Percentiles rank a stretch among this genome's conserved stretches.
Evolutionary conservation across 2,329 filamentous ascomycete species (phyloP).

Genomic region (Fusarium musae): DNA sequence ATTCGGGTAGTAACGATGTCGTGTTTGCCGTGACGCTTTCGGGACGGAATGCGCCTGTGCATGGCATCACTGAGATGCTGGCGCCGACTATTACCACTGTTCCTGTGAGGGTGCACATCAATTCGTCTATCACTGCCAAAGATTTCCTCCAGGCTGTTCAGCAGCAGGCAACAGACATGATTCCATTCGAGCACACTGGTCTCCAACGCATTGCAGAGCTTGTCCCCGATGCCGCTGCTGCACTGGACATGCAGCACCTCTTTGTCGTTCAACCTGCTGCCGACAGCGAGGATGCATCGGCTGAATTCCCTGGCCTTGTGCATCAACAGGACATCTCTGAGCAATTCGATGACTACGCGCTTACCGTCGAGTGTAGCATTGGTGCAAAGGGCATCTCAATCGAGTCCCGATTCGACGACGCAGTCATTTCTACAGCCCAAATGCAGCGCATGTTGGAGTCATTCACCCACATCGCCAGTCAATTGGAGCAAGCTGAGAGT

Average conservation of each 20-base stretch:
- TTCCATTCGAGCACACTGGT: background rate
- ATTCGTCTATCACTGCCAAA: accelerated
- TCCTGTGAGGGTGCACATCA: background rate
- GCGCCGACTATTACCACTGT: background rate
- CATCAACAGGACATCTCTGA: background rate
- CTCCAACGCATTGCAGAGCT: background rate
- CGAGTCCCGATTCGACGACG: background rate
- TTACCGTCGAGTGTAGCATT: background rate
- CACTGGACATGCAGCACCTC: background rate
- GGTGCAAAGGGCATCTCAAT: background rate
- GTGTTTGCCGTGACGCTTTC: background rate
- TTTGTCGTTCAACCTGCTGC: background rate
- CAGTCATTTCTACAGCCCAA: background rate
- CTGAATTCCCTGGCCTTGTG: background rate
- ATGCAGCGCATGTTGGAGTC: background rate
- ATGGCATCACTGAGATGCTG: background rate
- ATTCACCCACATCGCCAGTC: background rate
- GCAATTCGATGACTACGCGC: background rate
- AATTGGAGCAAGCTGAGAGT: background rate
- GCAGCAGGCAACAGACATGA: background rate
- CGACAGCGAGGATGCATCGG: background rate
- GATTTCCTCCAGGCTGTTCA: accelerated
- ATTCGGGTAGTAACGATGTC: background rate
- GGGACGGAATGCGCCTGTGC: background rate
- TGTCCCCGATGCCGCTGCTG: background rate